Evolutionary conservation across 1,139 yeast species (phyloP).

Genomic region (Protomyces lactucae-debilis): DNA sequence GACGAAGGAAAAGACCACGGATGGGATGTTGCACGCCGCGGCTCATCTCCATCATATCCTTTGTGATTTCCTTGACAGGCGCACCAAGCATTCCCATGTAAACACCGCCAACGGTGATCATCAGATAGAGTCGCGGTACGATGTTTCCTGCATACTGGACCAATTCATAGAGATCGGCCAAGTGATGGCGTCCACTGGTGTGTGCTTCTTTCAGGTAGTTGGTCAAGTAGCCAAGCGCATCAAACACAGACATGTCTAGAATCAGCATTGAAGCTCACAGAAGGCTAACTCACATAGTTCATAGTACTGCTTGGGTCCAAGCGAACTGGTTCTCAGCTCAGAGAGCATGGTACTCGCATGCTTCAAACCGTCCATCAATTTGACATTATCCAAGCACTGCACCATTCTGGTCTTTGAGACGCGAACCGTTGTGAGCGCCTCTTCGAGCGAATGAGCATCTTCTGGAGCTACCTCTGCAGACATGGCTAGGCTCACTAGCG

Average conservation of each 20-base stretch:
- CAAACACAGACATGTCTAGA: slow-evolving; percentile 55
- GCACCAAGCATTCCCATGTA: slow-evolving; percentile 57
- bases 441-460: slow-evolving; percentile 42
- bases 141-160: slow-evolving; percentile 89
- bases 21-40: slow-evolving; percentile 97
- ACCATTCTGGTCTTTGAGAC: slow-evolving; percentile 75
- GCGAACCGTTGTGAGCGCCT: slow-evolving; percentile 54
- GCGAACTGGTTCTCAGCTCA: slow-evolving; percentile 69
- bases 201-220: slow-evolving; percentile 63
- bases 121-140: slow-evolving; percentile 82
- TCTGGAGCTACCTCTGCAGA: background rate
- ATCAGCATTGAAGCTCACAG: no score
- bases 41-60: slow-evolving; percentile 97
- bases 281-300: slow-evolving; percentile 63
- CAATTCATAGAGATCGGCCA: slow-evolving; percentile 86
- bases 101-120: slow-evolving; percentile 81
- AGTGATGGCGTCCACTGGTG: slow-evolving; percentile 54
- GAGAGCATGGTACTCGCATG: slow-evolving; percentile 79
- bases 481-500: background rate
- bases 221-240: slow-evolving; percentile 68
- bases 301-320: slow-evolving; percentile 88
- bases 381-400: slow-evolving; percentile 64
- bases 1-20: slow-evolving; percentile 75
- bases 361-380: slow-evolving; percentile 80
- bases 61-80: slow-evolving; percentile 80